Evolutionary conservation across 1,139 yeast species (phyloP).

Genomic region (Meyerozyma elateridarum): DNA sequence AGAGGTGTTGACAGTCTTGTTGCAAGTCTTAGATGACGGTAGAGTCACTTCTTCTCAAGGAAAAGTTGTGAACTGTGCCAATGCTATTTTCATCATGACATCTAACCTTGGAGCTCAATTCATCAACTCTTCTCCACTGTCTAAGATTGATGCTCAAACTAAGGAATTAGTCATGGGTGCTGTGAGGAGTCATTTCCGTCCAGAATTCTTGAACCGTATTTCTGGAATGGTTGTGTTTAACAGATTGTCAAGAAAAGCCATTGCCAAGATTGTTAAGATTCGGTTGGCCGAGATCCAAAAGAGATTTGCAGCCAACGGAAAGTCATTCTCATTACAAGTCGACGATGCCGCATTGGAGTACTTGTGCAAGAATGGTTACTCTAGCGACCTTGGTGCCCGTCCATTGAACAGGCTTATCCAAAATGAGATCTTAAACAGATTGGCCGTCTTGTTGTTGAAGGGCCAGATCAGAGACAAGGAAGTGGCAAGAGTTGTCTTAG

Average conservation of each 20-base stretch:
- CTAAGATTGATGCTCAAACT: slow-evolving; percentile 62
- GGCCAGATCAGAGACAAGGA: slow-evolving; percentile 90
- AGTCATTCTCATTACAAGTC: slow-evolving; percentile 63
- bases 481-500: slow-evolving; percentile 60
- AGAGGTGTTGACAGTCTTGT: slow-evolving; percentile 84
- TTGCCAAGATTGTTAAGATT: slow-evolving; percentile 83
- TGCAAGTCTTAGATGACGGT: slow-evolving; percentile 95
- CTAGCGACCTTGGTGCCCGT: slow-evolving; percentile 93
- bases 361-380: slow-evolving; percentile 80
- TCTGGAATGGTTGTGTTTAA: slow-evolving; percentile 90
- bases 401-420: slow-evolving; percentile 95
- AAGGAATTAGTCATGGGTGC: slow-evolving; percentile 77
- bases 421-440: slow-evolving; percentile 74
- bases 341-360: slow-evolving; percentile 75
- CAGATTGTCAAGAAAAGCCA: slow-evolving; percentile 85
- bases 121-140: slow-evolving; percentile 63
- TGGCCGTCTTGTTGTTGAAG: slow-evolving; percentile 83
- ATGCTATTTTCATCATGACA: slow-evolving; percentile 91
- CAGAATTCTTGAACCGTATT: slow-evolving; percentile 95
- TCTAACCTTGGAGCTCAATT: slow-evolving; percentile 95
- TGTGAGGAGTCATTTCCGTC: slow-evolving; percentile 90
- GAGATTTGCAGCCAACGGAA: slow-evolving; percentile 80
- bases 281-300: slow-evolving; percentile 79
- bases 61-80: slow-evolving; percentile 86
- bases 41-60: slow-evolving; percentile 93